Conservation (phyloP, 306 rosid genomes). For the Sesbania bispinosa region DNA sequence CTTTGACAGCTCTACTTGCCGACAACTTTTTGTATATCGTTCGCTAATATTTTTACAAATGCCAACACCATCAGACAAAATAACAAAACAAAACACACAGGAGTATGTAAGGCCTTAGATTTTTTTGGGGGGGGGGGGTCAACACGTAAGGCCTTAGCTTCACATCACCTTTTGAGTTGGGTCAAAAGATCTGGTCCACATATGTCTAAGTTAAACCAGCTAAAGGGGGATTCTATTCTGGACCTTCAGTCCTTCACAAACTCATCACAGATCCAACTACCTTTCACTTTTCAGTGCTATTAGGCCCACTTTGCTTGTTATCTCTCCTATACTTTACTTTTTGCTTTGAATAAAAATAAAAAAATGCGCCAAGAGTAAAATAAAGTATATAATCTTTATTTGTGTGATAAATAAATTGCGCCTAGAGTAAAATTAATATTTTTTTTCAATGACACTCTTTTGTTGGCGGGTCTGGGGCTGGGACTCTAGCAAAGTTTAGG, state of each 20-base stretch:
- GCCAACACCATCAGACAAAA: neutral
- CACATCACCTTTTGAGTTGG: neutral
- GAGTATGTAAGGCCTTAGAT: neutral
- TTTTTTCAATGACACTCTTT: too few relatives aligned
- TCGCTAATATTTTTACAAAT: too few relatives aligned
- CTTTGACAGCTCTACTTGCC: too few relatives aligned
- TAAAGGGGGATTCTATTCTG: neutral
- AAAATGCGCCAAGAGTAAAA: neutral
- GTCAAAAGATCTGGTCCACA: conserved; percentile 22
- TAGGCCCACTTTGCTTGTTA: conserved; percentile 9
- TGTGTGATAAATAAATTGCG: neutral
- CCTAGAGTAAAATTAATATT: neutral
- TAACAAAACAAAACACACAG: neutral
- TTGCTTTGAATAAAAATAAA: neutral
- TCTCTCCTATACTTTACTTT: neutral
- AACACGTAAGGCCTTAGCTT: neutral
- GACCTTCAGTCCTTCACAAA: neutral
- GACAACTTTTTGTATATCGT: too few relatives aligned
- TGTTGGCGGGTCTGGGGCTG: too few relatives aligned
- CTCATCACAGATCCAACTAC: conserved; percentile 19
- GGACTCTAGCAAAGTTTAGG: too few relatives aligned
- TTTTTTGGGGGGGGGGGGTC: too few relatives aligned
- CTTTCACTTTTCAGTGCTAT: conserved; percentile 17
- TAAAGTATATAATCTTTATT: neutral
- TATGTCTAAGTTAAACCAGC: conserved; percentile 17